Conservation (phyloP, 2,329 filamentous ascomycete genomes). For the Endocalyx cinctus region DNA sequence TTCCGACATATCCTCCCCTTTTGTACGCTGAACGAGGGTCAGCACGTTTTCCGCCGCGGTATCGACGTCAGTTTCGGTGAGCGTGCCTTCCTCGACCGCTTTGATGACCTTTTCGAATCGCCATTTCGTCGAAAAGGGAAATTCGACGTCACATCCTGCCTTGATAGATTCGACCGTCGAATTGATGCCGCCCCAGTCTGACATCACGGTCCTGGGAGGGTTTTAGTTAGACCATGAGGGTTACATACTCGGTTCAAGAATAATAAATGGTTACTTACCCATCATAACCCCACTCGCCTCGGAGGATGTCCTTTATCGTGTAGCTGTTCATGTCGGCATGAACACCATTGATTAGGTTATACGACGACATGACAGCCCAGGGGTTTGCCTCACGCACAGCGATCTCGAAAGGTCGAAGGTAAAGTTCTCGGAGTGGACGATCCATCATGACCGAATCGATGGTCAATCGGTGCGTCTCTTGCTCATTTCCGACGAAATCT, state of each 20-base stretch:
- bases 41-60: constrained; percentile 56
- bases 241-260: background rate
- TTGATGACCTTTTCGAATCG: constrained; percentile 52
- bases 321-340: constrained; percentile 55
- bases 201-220: constrained; percentile 45
- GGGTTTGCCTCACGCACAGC: constrained; percentile 64
- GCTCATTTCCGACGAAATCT: constrained; percentile 67
- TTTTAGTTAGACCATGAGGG: constrained; percentile 17
- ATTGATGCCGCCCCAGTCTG: constrained; percentile 56
- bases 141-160: constrained; percentile 54
- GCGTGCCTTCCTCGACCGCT: constrained; percentile 43
- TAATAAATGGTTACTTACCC: constrained; percentile 43
- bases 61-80: constrained; percentile 48
- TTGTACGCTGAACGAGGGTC: constrained; percentile 56
- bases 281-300: constrained; percentile 59
- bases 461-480: constrained; percentile 63
- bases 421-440: constrained; percentile 62
- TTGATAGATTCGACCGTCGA: constrained; percentile 51
- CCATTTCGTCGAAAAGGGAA: constrained; percentile 52
- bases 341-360: constrained; percentile 62
- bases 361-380: constrained; percentile 66
- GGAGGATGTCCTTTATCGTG: constrained; percentile 52
- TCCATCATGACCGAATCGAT: constrained; percentile 62
- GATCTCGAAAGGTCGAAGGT: constrained; percentile 72
- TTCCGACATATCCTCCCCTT: constrained; percentile 51